A percentile compares a stretch with the other conserved stretches of the same genome.
These are phyloP conservation scores for Physaria fendleri DNA, from an alignment of 345 rosid genomes.

Conservation along the genomic window DNA sequence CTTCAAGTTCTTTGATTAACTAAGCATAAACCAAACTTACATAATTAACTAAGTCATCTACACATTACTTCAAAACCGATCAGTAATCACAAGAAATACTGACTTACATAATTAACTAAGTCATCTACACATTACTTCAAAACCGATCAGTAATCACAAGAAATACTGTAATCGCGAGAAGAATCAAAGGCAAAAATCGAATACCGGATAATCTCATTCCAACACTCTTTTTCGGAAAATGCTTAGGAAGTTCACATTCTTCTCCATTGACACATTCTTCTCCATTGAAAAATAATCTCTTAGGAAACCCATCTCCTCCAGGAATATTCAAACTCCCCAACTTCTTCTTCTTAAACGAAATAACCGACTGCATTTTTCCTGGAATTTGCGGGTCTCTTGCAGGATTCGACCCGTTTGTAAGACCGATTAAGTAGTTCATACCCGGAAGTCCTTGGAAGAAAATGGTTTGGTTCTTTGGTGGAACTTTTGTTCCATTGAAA, in stretches of 20 bases:
- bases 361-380: slow-evolving; percentile 86
- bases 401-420: slow-evolving; percentile 46
- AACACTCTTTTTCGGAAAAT: slow-evolving; percentile 41
- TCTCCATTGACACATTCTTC: slow-evolving; percentile 98
- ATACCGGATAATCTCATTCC: slow-evolving; percentile 21
- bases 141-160: not conserved
- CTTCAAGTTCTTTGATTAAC: slow-evolving; percentile 2
- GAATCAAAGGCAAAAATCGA: slow-evolving; percentile 14
- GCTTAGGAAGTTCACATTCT: slow-evolving; percentile 73
- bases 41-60: slow-evolving; percentile 27
- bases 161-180: slow-evolving; percentile 29
- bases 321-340: slow-evolving; percentile 38
- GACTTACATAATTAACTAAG: slow-evolving; percentile 14
- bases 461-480: slow-evolving; percentile 43
- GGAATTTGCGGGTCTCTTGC: slow-evolving; percentile 47
- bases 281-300: slow-evolving; percentile 73
- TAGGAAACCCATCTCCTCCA: slow-evolving; percentile 72
- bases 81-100: slow-evolving; percentile 17
- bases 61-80: slow-evolving; percentile 26
- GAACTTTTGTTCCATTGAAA: slow-evolving; percentile 62
- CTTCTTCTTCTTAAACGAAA: slow-evolving; percentile 57
- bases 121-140: slow-evolving; percentile 34
- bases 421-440: slow-evolving; percentile 59
- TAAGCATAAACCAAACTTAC: slow-evolving; percentile 10
- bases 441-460: slow-evolving; percentile 67